Evolutionary conservation across 148 eudicot species (phyloP).

Genomic region (Drosera capensis): DNA sequence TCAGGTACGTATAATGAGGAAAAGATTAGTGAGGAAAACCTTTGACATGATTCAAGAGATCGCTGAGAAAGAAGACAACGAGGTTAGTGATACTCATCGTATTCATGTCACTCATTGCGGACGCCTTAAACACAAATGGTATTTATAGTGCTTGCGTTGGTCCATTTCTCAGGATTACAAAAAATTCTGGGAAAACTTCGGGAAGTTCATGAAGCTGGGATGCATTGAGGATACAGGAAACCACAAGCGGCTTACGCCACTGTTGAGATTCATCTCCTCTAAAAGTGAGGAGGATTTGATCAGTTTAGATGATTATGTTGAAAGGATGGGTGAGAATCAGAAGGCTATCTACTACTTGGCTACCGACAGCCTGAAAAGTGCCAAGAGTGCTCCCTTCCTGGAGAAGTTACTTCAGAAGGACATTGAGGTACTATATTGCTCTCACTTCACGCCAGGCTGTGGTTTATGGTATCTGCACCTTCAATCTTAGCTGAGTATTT

Average conservation of each 20-base stretch:
- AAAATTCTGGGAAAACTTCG: slow-evolving; percentile 98
- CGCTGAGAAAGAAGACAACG: slow-evolving; percentile 77
- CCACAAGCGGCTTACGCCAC: slow-evolving; percentile 82
- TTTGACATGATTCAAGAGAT: slow-evolving; percentile 97
- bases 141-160: no score
- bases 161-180: slow-evolving; percentile 77
- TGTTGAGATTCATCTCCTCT: slow-evolving; percentile 69
- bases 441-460: neutral
- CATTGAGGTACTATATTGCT: slow-evolving; percentile 38
- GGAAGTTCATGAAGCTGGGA: slow-evolving; percentile 82
- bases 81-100: slow-evolving; percentile 26
- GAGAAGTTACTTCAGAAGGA: slow-evolving; percentile 84
- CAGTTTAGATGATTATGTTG: slow-evolving; percentile 90
- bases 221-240: slow-evolving; percentile 96
- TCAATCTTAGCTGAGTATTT: no score
- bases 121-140: no score
- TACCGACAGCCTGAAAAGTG: slow-evolving; percentile 90
- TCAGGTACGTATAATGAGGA: slow-evolving; percentile 94
- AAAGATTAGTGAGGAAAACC: slow-evolving; percentile 87
- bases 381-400: slow-evolving; percentile 86
- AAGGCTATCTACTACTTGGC: slow-evolving; percentile 93
- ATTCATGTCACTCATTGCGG: no score
- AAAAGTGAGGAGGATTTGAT: slow-evolving; percentile 78
- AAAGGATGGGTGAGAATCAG: slow-evolving; percentile 92
- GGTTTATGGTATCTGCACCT: no score